Base-by-base conservation (phyloP, 164 flowering plant species). In the Magnolia changhungtana region DNA sequence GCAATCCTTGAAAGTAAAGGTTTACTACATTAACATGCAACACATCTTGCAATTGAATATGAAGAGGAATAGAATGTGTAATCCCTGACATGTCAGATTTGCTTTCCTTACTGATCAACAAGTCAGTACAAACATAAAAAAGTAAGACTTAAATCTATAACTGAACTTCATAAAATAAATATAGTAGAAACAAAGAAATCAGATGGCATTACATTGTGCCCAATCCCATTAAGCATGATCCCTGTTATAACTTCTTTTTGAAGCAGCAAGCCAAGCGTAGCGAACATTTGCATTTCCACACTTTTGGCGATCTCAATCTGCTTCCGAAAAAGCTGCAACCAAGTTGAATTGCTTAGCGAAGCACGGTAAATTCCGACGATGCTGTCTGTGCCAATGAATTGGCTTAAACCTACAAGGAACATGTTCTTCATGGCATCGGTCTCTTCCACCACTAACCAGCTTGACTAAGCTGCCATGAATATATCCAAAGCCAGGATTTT, bases 231-330 rank as follows among this genome's bases (percentile, higher is more conserved):
- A 67, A 72, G 80, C 90, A 89, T 80, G n/a, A 92, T 81, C 50
- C 80, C 78, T 45, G 88, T 73, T 1, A 83, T 65, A 8, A 78
- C 89, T 66, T 72, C 88, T 24, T 65, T 87, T 87, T 0, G 94
- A 83, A 74, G 84, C 78, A 79, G 90, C 85, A 78, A 94, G 90
- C 99, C 99, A 96, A 21, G 94, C 99, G 90, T 82, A 88, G 9
- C 76, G 80, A 74, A 96, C 87, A 87, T 91, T 94, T 45, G 99
- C 89, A 83, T 86, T 82, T 8, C 98, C 98, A 67, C 92, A 63
- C 79, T 87, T 37, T 75, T 75, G 0, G 90, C 90, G 19, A 92
- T 85, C 73, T 92, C 98, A 55, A 84, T 83, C 80, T 94, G 99
- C 85, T 91, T 91, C 59, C 84, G 76, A 65, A 96, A 96, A 68